Evolutionary conservation across 192 early-diverging fungal genomes (phyloP).

Genomic region (Obelidium mucronatum): DNA sequence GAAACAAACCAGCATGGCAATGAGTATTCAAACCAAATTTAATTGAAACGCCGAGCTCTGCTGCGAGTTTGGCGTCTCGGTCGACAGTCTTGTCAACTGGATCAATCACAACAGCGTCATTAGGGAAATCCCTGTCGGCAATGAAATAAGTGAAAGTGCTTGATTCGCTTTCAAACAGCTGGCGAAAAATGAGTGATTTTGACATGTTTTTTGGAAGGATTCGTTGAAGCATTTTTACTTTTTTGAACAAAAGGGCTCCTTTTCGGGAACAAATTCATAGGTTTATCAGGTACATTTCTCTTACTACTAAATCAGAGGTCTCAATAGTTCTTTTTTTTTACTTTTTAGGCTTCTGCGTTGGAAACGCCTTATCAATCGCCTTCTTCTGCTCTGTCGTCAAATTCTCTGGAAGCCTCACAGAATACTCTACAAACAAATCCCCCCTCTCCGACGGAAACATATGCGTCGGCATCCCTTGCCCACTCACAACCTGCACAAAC

Average conservation of each 20-base stretch:
- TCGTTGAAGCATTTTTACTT: too few relatives aligned
- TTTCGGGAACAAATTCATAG: too few relatives aligned
- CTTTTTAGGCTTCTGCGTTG: too few relatives aligned
- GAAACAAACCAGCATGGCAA: constrained; percentile 33
- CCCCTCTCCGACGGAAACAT: constrained; percentile 67
- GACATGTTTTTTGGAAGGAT: too few relatives aligned
- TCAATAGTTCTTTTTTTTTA: too few relatives aligned
- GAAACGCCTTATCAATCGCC: constrained; percentile 26
- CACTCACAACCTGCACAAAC: constrained; percentile 79
- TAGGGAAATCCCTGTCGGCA: constrained; percentile 6
- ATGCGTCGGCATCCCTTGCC: constrained; percentile 89
- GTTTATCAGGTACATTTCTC: too few relatives aligned
- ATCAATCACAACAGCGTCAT: constrained; percentile 37
- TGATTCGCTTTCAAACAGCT: constrained; percentile 1
- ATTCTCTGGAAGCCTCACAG: constrained; percentile 76
- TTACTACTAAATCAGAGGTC: too few relatives aligned
- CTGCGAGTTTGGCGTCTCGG: constrained; percentile 15
- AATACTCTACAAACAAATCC: constrained; percentile 89
- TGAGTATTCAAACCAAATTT: constrained; percentile 40
- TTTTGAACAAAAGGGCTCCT: too few relatives aligned
- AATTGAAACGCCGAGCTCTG: constrained; percentile 23
- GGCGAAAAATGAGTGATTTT: constrained; percentile 6
- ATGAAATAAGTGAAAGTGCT: constrained; percentile 34
- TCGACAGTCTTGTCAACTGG: constrained; percentile 31
- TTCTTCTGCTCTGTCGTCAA: constrained; percentile 53